Evolutionary conservation across 352 stramenopile genomes (phyloP), one percentile per base, ranked within the genome.

Genomic region (Phytopythium ostracodes): DNA sequence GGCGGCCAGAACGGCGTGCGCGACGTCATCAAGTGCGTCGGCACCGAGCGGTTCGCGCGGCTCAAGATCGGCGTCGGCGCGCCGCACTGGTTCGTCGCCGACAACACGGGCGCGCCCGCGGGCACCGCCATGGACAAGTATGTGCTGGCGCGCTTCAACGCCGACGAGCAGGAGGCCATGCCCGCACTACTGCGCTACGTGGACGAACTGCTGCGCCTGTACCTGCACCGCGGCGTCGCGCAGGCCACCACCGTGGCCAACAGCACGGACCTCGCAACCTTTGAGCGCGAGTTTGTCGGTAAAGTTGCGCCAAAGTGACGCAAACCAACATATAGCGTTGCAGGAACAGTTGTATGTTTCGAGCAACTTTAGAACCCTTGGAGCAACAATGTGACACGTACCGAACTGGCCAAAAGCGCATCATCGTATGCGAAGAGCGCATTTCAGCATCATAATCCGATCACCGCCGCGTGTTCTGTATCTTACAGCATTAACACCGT

Each of bases 111-210:
- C 5, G 83, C 87, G 0, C 84, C 84, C 7, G 71, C 87, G 0
- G 84, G 85, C n/a, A 90, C 85, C 4, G 81, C 83, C 18, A 91
- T 96, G 70, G 81, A 92, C 75, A 90, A 89, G 63, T 93, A 80
- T 36, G 87, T 96, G 24, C 70, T 96, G 14, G 81, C 65, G 35
- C 78, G 81, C 12, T 96, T 96, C 59, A 81, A 88, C 42, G 72
- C 80, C 4, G 75, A 93, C 60, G 87, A 96, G 52, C 82, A 92
- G 52, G 85, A 93, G n/a, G 66, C 75, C 20, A 77, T 94, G 70
- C 65, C 70, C 0, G 60, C 77, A 27, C 72, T 96, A 18, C 56
- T 94, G 15, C 60, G 65, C 36, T 94, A 91, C 62, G 76, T 80
- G 22, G 81, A 87, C 53, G 87, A 93, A 59, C 53, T 96, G n/a